Base-by-base conservation (phyloP, 1,284 basidiomycete genomes). In the Pseudozyma hubeiensis region DNA sequence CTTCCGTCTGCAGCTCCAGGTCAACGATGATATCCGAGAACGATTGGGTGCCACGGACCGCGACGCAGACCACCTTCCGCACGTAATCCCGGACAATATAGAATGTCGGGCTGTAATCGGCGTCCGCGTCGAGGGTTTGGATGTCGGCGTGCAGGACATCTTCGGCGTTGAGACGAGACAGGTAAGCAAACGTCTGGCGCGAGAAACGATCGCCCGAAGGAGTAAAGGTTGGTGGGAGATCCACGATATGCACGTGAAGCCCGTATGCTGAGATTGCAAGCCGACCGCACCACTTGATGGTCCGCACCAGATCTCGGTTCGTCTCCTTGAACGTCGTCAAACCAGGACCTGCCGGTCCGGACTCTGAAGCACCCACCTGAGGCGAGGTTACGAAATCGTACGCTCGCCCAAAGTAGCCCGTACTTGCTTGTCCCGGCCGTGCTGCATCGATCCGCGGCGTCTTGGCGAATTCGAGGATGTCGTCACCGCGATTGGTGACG, bases 21-120 rank as follows among this genome's bases (percentile, higher is more conserved):
- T 84, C 82, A 17, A 83, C 81, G 11, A 84, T 82, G 57, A 84
- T 83, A 58, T 84, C 82, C 14, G 77, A 77, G 50, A 84, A 80
- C 7, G 79, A 81, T 48, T 84, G 82, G 14, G 81, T 84, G 8
- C 82, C 82, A 3, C 82, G 75, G 7, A 84, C 78, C 4, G 80
- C 77, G 0, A 84, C 81, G 48, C 80, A 80, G 48, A 84, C 76
- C 40, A 78, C 76, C 61, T 79, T 79, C 46, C 81, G 78, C 7
- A 70, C 66, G 29, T 77, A 70, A 60, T 84, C 82, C 31, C 79
- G 75, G 4, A 81, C 74, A 17, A 84, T 54, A 69, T 83, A 84
- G 60, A 84, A 84, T 0, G 82, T 84, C 3, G 82, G 82, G 16
- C 69, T 65, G 66, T 84, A 84, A 47, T 76, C 73, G 35, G 78